Evolutionary conservation across 768 basidiomycete genomes (phyloP).

Genomic region (Serendipita indica): DNA sequence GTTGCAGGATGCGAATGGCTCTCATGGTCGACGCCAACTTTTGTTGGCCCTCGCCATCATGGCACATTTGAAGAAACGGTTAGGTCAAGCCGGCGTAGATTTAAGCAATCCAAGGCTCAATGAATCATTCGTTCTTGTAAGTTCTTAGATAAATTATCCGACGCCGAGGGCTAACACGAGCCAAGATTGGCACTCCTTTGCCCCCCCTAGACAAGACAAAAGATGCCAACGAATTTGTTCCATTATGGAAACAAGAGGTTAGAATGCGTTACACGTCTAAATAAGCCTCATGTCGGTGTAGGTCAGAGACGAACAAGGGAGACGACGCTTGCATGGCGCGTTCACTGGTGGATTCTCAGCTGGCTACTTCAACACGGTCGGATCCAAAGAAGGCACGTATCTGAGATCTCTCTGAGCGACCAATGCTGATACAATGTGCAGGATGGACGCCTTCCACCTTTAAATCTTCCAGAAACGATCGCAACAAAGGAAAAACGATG

Average conservation of each 20-base stretch:
- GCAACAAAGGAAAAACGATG: conserved; percentile 46
- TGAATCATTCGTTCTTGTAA: conserved; percentile 7
- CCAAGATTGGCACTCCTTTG: conserved; percentile 82
- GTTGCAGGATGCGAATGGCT: not conserved
- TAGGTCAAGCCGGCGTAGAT: not conserved
- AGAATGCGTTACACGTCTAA: conserved; percentile 21
- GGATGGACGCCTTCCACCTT: conserved; percentile 95
- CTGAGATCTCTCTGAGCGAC: not conserved
- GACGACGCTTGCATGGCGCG: conserved; percentile 87
- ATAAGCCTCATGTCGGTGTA: conserved; percentile 16
- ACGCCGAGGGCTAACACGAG: not conserved
- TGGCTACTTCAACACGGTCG: conserved; percentile 92
- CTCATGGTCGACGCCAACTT: conserved; percentile 6
- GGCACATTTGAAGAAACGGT: not conserved
- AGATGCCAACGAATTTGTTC: conserved; percentile 89
- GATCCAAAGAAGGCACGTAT: conserved; percentile 74
- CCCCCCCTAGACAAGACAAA: conserved; percentile 89
- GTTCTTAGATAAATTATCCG: not conserved
- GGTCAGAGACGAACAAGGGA: conserved; percentile 88
- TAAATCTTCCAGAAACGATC: conserved; percentile 69
- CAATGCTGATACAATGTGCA: conserved; percentile 22
- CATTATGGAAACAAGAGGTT: conserved; percentile 96
- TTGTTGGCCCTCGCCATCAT: not conserved
- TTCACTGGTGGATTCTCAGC: conserved; percentile 98
- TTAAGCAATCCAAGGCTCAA: not conserved